Base-by-base conservation (phyloP, 1,139 yeast genomes). In the Kodamaea anthophila region DNA sequence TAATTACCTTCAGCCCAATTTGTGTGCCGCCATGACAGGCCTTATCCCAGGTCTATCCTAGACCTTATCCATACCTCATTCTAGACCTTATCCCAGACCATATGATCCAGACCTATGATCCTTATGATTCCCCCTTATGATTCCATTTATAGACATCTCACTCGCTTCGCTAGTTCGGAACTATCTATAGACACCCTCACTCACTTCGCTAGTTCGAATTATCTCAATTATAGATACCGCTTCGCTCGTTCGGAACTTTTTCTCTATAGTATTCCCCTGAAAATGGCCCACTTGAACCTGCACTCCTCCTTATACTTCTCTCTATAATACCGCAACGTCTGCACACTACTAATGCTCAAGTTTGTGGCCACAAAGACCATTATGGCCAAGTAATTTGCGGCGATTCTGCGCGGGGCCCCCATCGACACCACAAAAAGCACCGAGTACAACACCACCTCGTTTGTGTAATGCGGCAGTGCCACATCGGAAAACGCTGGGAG, bases 381-480 rank as follows among this genome's bases (percentile, higher is more conserved):
- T 10, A 51, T 42, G 4, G 47, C 32, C 4, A 45, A 23, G 37
- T 46, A 57, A 31, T 47, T 47, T 5, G 40, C 11, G 15, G 46
- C 41, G 5, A 39, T 33, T 23, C 31, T 22, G 14, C 37, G 37
- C 4, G 10, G 4, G 5, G 43, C 16, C 21, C 27, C 21, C 25
- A 23, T 18, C 9, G 51, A 37, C 9, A 60, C 39, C 5, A 50
- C 32, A 4, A 52, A 38, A 7, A 64, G 35, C 1, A 73, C 47
- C 0, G 63, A 27, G 44, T 88, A 88, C 12, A 87, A 70, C 16
- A 71, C 34, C 2, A 84, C 58, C 48, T 88, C 97, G 42, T 82
- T 83, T 11, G 80, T 60, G 45, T 87, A 88, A 51, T 88, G 96
- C 0, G 96, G 88, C 44, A 87, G 79, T 9, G 81, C 67, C 2